Evolutionary conservation across 768 basidiomycete species (phyloP), one percentile per base, ranked within the genome.

Genomic region (Phaeolepiota aurea): DNA sequence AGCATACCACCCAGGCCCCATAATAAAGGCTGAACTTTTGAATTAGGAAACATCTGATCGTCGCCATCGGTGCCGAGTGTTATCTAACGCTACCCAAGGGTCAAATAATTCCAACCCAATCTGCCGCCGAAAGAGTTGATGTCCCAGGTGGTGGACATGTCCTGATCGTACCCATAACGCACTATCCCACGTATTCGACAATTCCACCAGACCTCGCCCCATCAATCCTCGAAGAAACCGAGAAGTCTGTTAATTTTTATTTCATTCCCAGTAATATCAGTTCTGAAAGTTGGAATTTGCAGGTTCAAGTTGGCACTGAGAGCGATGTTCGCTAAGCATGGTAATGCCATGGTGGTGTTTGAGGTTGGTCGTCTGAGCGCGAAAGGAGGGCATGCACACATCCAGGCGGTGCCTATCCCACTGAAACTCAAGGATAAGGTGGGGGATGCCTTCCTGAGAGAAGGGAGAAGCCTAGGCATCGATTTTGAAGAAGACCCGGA

Each of bases 71-170:
- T 11, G 59, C 71, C 4, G 96, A 99, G 60, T 90, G 88, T 54
- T 99, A 99, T 64, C 63, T 97, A 37, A 93, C 96, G 0, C 65
- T 98, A n/a, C 87, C 96, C 0, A 98, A 96, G 57, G 96, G 96
- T 2, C 91, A 94, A 58, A 82, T 98, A 32, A 74, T 89, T 32
- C 87, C 88, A 13, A 93, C 91, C 4, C 79, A 81, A 33, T 71
- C 76, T 19, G 58, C 68, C 2, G 61, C 64, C 13, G 65, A 70
- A 30, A 62, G 67, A 49, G 59, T 61, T 10, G 54, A 61, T 48
- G 83, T 98, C 15, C 96, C 96, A 1, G 96, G 96, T 14, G 96
- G 96, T 15, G 96, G 96, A 0, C 96, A 99, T 56, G 82, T 94
- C 25, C 74, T 99, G 28, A 85, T 98, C 42, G 83, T 97, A 19